Percentiles rank a stretch among this genome's conserved stretches.
phyloP scores from a whole-genome alignment of 1,139 yeast genomes.

The Saccharomycopsis phalli region DNA sequence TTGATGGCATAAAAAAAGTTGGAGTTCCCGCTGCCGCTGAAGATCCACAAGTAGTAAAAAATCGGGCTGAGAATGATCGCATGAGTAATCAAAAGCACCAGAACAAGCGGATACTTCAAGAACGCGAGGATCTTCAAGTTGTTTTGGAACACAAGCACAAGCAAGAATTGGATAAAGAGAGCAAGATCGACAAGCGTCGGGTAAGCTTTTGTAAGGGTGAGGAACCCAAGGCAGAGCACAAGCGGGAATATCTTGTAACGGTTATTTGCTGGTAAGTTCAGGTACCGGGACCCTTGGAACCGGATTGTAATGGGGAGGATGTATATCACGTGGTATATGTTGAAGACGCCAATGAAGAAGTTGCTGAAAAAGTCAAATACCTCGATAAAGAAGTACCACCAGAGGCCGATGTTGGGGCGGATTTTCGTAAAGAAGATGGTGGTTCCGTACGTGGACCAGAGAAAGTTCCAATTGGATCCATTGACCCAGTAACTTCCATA shows the following conservation, averaged over 20 bases:
- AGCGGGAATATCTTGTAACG: constrained; percentile 60
- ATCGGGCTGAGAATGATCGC: constrained; percentile 66
- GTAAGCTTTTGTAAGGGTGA: constrained; percentile 70
- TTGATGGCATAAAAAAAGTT: constrained; percentile 94
- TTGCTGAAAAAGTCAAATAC: constrained; percentile 85
- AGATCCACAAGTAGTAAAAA: constrained; percentile 91
- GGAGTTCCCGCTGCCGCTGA: constrained; percentile 88
- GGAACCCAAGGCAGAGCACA: constrained; percentile 54
- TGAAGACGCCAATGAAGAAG: constrained; percentile 78
- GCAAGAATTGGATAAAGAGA: constrained; percentile 50
- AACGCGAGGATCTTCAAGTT: constrained; percentile 30
- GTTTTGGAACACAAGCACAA: constrained; percentile 30
- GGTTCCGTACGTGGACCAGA: constrained; percentile 54
- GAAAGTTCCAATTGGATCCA: constrained; percentile 42
- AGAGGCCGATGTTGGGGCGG: constrained; percentile 79
- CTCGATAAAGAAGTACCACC: constrained; percentile 98
- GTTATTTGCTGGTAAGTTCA: constrained; percentile 9
- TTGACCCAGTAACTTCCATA: constrained; percentile 33
- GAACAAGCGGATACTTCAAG: constrained; percentile 36
- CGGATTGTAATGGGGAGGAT: constrained; percentile 68
- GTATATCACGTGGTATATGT: constrained; percentile 60
- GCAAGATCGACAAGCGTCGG: constrained; percentile 86
- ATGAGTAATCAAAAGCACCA: constrained; percentile 38
- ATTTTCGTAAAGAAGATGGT: constrained; percentile 56
- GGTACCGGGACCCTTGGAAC: constrained; percentile 30